phyloP scores from a whole-genome alignment of 2,329 filamentous ascomycete species.

The Venturia asperata region DNA sequence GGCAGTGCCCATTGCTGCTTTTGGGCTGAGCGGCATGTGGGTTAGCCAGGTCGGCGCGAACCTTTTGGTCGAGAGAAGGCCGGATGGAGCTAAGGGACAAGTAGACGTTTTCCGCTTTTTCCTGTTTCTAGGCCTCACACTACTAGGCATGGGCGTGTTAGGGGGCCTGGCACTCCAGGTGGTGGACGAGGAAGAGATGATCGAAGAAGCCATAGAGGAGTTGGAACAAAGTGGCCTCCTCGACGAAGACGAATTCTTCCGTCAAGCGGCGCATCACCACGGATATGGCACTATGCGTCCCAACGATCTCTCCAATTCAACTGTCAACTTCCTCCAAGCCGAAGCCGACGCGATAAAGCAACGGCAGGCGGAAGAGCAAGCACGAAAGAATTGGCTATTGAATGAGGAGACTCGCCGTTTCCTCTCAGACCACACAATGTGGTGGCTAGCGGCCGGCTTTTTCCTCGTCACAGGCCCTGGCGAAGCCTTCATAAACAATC shows the following conservation, averaged over 20 bases:
- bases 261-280: conserved; percentile 45
- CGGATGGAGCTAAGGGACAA: conserved; percentile 54
- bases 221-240: conserved; percentile 82
- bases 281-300: conserved; percentile 57
- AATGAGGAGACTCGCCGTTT: conserved; percentile 87
- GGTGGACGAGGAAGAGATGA: conserved; percentile 77
- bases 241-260: conserved; percentile 68
- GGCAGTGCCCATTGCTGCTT: conserved; percentile 83
- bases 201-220: conserved; percentile 83
- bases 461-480: conserved; percentile 89
- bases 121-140: conserved; percentile 68
- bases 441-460: conserved; percentile 85
- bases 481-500: conserved; percentile 97
- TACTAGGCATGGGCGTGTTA: conserved; percentile 62
- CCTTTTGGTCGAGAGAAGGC: conserved; percentile 61
- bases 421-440: conserved; percentile 86
- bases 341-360: conserved; percentile 41
- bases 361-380: conserved; percentile 47
- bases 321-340: conserved; percentile 39
- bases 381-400: conserved; percentile 83
- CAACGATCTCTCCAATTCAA: conserved; percentile 40
- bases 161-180: conserved; percentile 69
- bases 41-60: conserved; percentile 79
- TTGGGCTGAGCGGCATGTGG: conserved; percentile 94
- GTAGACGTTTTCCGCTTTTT: conserved; percentile 81